phyloP scores from a whole-genome alignment of 768 basidiomycete genomes.

The Sutorius australiensis region DNA sequence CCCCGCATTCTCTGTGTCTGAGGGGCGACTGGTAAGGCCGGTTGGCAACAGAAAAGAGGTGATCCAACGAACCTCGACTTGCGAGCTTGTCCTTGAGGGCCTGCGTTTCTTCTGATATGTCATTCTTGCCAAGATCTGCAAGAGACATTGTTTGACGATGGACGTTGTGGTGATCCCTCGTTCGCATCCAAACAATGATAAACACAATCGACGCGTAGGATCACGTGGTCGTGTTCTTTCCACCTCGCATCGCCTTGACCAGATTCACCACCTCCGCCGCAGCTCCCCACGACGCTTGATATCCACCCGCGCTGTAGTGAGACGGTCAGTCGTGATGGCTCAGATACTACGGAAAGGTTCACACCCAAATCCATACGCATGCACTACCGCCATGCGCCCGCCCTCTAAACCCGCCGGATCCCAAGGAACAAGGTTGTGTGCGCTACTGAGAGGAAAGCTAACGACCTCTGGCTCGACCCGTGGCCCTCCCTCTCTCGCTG shows the following conservation, averaged over 20 bases:
- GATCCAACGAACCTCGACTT: constrained; percentile 31
- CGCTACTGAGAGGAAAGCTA: constrained; percentile 31
- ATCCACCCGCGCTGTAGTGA: constrained; percentile 33
- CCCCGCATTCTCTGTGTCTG: constrained; percentile 37
- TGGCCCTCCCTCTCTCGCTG: constrained; percentile 52
- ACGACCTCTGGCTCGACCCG: constrained; percentile 50
- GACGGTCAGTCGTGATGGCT: constrained; percentile 4
- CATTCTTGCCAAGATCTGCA: constrained; percentile 37
- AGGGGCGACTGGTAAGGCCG: constrained; percentile 2
- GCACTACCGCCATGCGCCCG: constrained; percentile 38
- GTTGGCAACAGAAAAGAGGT: neutral
- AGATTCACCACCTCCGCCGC: constrained; percentile 38
- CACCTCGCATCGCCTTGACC: constrained; percentile 10
- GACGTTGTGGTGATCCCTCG: constrained; percentile 6
- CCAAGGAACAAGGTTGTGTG: constrained; percentile 17
- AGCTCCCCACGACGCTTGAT: constrained; percentile 42
- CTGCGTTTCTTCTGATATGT: constrained; percentile 37
- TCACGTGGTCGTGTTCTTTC: constrained; percentile 32
- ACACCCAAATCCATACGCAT: constrained; percentile 62
- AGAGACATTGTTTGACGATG: constrained; percentile 33
- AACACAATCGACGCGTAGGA: constrained; percentile 26
- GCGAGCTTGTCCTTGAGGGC: constrained; percentile 36
- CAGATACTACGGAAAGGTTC: constrained; percentile 3
- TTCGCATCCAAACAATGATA: constrained; percentile 24
- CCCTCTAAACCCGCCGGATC: constrained; percentile 15